Conservation (phyloP, 73 alveolate genomes). For the Tetrahymena borealis region DNA sequence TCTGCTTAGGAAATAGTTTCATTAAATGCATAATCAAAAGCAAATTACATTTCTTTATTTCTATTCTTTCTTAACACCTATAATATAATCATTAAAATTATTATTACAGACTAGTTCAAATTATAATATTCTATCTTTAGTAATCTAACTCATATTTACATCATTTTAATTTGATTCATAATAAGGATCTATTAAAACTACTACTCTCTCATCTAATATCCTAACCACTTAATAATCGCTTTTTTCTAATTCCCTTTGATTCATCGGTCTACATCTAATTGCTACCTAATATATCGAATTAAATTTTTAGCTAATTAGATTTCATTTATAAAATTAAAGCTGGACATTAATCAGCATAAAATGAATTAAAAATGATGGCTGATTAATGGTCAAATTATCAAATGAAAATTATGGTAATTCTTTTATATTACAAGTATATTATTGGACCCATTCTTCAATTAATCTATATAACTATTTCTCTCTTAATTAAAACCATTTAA, state of each 20-base stretch:
- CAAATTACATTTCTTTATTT: conserved; percentile 31
- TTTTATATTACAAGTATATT: neutral
- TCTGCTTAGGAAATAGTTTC: conserved; percentile 22
- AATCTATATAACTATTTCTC: neutral
- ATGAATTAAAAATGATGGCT: too few species aligned
- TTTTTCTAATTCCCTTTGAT: neutral
- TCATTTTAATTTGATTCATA: neutral
- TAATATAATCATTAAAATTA: neutral
- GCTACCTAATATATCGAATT: neutral
- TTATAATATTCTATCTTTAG: neutral
- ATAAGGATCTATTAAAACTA: neutral
- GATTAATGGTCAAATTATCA: too few species aligned
- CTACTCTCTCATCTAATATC: neutral
- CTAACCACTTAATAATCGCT: neutral
- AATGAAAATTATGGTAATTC: too few species aligned
- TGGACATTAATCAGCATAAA: too few species aligned
- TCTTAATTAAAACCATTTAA: neutral
- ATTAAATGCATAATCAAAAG: conserved; percentile 39
- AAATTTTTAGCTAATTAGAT: neutral
- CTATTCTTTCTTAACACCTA: conserved; percentile 39
- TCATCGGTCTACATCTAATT: neutral
- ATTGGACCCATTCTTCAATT: neutral
- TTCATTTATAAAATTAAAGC: neutral
- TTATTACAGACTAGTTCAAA: conserved; percentile 1
- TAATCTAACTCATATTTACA: neutral